phyloP scores from a whole-genome alignment of 1,139 yeast genomes.

The Kodamaea ohmeri region DNA sequence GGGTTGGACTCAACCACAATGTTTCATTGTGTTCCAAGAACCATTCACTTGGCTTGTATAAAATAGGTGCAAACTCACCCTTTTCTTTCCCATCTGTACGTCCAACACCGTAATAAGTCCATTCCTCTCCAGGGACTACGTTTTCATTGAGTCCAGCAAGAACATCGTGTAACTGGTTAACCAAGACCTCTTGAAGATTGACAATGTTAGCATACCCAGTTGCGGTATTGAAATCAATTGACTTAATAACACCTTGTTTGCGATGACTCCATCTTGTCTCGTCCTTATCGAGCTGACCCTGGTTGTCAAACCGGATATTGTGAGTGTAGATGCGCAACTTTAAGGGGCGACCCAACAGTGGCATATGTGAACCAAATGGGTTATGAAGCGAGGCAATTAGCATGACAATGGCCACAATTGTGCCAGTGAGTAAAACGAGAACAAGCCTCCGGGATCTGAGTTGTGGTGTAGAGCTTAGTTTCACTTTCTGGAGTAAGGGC shows the following conservation, averaged over 20 bases:
- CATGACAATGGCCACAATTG: not conserved
- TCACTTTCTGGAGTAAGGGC: not conserved
- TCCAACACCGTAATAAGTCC: slow-evolving; percentile 49
- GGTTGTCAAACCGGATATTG: slow-evolving; percentile 50
- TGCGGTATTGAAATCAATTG: slow-evolving; percentile 36
- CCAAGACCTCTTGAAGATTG: slow-evolving; percentile 55
- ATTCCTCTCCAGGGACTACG: slow-evolving; percentile 23
- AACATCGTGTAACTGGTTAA: slow-evolving; percentile 50
- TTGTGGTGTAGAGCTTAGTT: not conserved
- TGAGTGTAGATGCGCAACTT: slow-evolving; percentile 48
- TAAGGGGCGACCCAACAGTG: slow-evolving; percentile 10
- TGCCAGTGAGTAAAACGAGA: slow-evolving; percentile 1
- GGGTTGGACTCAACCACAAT: slow-evolving; percentile 48
- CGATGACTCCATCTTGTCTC: slow-evolving; percentile 49
- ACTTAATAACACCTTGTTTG: slow-evolving; percentile 33
- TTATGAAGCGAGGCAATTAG: not conserved
- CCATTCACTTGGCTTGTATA: slow-evolving; percentile 39
- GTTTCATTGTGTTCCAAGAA: slow-evolving; percentile 31
- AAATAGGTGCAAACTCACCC: slow-evolving; percentile 48
- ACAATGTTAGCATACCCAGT: slow-evolving; percentile 36
- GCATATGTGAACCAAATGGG: slow-evolving; percentile 1
- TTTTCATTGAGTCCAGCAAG: slow-evolving; percentile 25
- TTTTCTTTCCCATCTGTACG: slow-evolving; percentile 41
- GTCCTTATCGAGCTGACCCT: slow-evolving; percentile 23
- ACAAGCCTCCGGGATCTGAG: slow-evolving; percentile 1